phyloP scores from a whole-genome alignment of 164 flowering plant genomes.

The Stephania japonica region DNA sequence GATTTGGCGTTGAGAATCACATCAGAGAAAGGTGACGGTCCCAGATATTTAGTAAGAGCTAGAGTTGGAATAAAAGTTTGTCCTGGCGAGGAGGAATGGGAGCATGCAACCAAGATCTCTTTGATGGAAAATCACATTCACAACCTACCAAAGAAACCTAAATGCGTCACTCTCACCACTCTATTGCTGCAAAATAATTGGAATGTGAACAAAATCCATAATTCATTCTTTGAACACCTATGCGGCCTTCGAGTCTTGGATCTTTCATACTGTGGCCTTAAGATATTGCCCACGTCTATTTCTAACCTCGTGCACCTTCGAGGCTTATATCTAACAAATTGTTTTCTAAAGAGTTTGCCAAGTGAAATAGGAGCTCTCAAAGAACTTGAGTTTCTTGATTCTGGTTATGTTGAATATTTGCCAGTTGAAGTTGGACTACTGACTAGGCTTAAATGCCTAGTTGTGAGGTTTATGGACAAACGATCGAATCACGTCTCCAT shows the following conservation, averaged over 20 bases:
- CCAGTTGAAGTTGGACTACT: not conserved
- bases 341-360: not conserved
- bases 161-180: not conserved
- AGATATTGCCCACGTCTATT: not conserved
- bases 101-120: not conserved
- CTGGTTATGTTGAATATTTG: not conserved
- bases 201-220: not conserved
- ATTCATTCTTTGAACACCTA: not conserved
- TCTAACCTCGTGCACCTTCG: not conserved
- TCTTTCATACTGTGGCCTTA: not conserved
- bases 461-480: not conserved
- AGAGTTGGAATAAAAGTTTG: not conserved
- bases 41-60: not conserved
- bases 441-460: not conserved
- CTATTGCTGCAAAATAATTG: not conserved
- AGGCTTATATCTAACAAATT: not conserved
- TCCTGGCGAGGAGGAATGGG: not conserved
- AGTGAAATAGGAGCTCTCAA: not conserved
- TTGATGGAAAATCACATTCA: not conserved
- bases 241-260: not conserved
- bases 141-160: not conserved
- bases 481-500: no score
- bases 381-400: not conserved
- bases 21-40: not conserved
- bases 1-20: not conserved